Conservation (phyloP, 345 rosid genomes). For the Linum trigynum region DNA sequence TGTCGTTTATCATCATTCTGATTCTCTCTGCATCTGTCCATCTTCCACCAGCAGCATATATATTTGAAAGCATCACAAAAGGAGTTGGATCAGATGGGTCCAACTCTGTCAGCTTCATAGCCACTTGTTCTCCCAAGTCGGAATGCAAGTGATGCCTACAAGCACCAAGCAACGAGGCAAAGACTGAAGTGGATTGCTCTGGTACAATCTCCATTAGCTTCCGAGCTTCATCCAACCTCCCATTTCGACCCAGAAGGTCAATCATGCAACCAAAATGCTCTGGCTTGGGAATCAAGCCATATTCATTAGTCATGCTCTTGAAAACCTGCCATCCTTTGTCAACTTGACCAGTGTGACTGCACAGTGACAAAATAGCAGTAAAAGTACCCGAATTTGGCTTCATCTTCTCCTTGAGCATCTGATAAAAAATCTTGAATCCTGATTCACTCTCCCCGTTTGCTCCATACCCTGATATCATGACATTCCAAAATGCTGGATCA, state of each 20-base stretch:
- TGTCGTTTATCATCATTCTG: conserved; percentile 35
- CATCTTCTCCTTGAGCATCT: conserved; percentile 33
- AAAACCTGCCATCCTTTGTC: conserved; percentile 36
- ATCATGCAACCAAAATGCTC: conserved; percentile 48
- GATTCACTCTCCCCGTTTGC: conserved; percentile 46
- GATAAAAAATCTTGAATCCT: conserved; percentile 40
- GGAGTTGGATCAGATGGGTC: conserved; percentile 42
- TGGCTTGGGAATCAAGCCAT: conserved; percentile 32
- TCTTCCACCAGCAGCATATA: conserved; percentile 45
- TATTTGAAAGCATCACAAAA: conserved; percentile 24
- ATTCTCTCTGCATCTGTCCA: conserved; percentile 50
- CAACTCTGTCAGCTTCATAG: conserved; percentile 39
- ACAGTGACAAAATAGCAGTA: conserved; percentile 33
- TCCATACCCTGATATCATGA: conserved; percentile 67
- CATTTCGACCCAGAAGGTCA: conserved; percentile 51
- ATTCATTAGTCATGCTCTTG: conserved; percentile 30
- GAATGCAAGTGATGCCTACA: conserved; percentile 36
- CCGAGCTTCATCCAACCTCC: conserved; percentile 48
- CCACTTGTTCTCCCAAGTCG: conserved; percentile 42
- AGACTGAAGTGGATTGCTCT: conserved; percentile 39
- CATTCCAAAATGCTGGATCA: conserved; percentile 68
- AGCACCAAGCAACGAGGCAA: conserved; percentile 54
- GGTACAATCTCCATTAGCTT: conserved; percentile 33
- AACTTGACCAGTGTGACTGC: conserved; percentile 51
- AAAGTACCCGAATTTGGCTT: conserved; percentile 49